Evolutionary conservation across 1,139 yeast genomes (phyloP).

Genomic region (Yamadazyma atmosphaerica): DNA sequence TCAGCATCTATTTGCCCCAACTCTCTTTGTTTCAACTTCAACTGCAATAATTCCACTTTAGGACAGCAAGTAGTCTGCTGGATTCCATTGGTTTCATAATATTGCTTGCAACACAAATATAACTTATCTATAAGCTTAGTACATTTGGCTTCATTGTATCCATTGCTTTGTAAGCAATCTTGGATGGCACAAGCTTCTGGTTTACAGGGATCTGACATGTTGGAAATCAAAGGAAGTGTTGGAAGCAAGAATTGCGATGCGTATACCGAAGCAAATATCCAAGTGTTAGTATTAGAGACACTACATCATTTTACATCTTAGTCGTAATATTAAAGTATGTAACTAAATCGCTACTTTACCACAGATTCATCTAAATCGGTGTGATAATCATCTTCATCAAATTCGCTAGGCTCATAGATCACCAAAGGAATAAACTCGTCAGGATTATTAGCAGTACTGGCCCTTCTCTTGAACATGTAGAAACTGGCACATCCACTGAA

Average conservation of each 20-base stretch:
- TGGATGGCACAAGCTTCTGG: slow-evolving; percentile 72
- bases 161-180: slow-evolving; percentile 54
- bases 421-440: slow-evolving; percentile 47
- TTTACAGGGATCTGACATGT: slow-evolving; percentile 52
- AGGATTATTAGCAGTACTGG: slow-evolving; percentile 24
- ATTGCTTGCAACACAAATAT: slow-evolving; percentile 60
- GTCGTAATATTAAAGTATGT: too few species aligned
- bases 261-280: background rate
- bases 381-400: slow-evolving; percentile 50
- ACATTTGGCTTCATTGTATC: slow-evolving; percentile 65
- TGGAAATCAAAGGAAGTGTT: too few species aligned
- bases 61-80: slow-evolving; percentile 71
- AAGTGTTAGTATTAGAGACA: background rate
- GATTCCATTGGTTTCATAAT: slow-evolving; percentile 52
- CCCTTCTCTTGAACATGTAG: slow-evolving; percentile 33
- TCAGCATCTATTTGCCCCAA: slow-evolving; percentile 55
- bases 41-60: slow-evolving; percentile 49
- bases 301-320: background rate
- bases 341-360: slow-evolving; percentile 1
- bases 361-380: slow-evolving; percentile 37
- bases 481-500: slow-evolving; percentile 46
- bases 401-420: slow-evolving; percentile 50
- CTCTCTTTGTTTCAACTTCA: slow-evolving; percentile 59
- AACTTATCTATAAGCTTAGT: slow-evolving; percentile 56
- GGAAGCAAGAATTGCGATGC: background rate